Conservation (phyloP, 345 rosid genomes). For the Pistacia vera region DNA sequence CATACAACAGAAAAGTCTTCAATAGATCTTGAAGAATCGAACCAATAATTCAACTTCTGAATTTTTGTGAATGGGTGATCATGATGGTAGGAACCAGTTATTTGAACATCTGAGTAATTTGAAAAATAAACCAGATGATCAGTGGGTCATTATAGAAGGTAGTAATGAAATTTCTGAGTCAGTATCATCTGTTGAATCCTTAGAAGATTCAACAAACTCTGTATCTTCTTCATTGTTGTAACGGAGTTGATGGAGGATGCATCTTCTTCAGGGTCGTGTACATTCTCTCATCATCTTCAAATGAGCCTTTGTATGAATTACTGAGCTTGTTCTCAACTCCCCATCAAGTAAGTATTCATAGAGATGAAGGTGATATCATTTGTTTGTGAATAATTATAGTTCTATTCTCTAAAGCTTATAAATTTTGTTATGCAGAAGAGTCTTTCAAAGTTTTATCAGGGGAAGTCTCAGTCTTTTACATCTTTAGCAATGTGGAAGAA, state of each 20-base stretch:
- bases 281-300: constrained; percentile 31
- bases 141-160: constrained; percentile 16
- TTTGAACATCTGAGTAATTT: constrained; percentile 19
- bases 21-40: constrained; percentile 4
- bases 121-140: constrained; percentile 25
- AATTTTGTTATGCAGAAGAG: constrained; percentile 47
- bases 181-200: constrained; percentile 30
- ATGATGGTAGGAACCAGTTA: constrained; percentile 19
- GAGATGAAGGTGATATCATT: not conserved
- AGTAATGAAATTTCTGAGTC: constrained; percentile 30
- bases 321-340: constrained; percentile 73
- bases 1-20: constrained; percentile 15
- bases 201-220: constrained; percentile 40
- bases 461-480: constrained; percentile 83
- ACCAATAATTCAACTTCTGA: constrained; percentile 5
- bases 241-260: constrained; percentile 58
- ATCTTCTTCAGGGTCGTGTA: constrained; percentile 29
- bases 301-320: constrained; percentile 63
- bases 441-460: constrained; percentile 71
- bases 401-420: not conserved
- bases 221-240: constrained; percentile 34
- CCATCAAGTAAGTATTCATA: constrained; percentile 56
- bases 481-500: constrained; percentile 61
- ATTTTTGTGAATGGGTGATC: not conserved
- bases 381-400: not conserved